Evolutionary conservation across 78 protist genomes (phyloP).

Genomic region (Tieghemostelium lacteum): DNA sequence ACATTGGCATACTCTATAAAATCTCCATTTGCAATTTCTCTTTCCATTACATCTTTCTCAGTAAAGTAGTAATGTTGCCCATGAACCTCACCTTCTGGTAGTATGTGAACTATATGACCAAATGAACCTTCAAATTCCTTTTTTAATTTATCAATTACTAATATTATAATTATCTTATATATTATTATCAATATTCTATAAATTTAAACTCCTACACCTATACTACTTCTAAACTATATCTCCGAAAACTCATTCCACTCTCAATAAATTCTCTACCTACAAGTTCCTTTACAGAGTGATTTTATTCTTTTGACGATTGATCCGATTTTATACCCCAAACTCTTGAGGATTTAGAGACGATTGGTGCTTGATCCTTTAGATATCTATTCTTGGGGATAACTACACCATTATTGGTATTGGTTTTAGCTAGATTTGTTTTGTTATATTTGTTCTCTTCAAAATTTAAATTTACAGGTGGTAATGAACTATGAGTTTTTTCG

Average conservation of each 20-base stretch:
- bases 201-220: no score
- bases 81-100: constrained; percentile 74
- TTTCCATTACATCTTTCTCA: constrained; percentile 20
- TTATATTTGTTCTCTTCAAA: no score
- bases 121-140: constrained; percentile 65
- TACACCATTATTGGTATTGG: neutral
- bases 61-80: constrained; percentile 76
- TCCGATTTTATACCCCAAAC: no score
- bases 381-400: neutral
- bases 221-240: no score
- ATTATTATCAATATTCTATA: no score
- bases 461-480: no score
- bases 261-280: no score
- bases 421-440: neutral
- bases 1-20: constrained; percentile 80
- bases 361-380: constrained; percentile 3
- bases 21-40: constrained; percentile 57
- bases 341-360: constrained; percentile 9
- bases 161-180: neutral
- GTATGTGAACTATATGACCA: constrained; percentile 77
- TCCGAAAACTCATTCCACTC: no score
- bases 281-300: no score
- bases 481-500: no score
- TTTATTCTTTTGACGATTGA: no score
- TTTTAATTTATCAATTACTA: constrained; percentile 74